A percentile compares a stretch with the other conserved stretches of the same genome.
Conservation (phyloP, 148 eudicot species). For the Rhododendron ferrugineum region DNA sequence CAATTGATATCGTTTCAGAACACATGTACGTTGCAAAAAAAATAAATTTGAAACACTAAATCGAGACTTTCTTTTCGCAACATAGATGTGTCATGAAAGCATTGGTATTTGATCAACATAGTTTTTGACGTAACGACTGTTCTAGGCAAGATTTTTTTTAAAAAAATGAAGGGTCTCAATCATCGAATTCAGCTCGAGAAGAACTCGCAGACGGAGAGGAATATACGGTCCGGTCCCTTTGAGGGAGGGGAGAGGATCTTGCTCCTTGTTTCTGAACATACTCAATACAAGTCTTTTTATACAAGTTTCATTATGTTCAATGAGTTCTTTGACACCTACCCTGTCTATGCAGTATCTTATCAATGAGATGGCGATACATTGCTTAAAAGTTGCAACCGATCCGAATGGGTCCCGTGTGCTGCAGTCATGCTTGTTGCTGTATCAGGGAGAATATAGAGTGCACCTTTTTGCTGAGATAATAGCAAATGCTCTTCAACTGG, state of each 20-base stretch:
- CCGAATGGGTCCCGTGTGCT: slow-evolving; percentile 54
- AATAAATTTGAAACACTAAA: too few species aligned
- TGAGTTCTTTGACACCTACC: not conserved
- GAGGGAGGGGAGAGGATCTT: too few species aligned
- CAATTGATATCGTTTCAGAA: not conserved
- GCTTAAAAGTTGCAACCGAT: slow-evolving; percentile 34
- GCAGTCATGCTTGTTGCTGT: slow-evolving; percentile 37
- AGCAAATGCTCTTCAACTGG: slow-evolving; percentile 28
- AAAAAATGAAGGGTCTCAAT: too few species aligned
- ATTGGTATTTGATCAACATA: too few species aligned
- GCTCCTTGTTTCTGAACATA: not conserved
- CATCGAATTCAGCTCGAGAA: too few species aligned
- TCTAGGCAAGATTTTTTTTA: too few species aligned
- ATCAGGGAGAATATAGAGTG: slow-evolving; percentile 29
- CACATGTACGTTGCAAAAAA: too few species aligned
- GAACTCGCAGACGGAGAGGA: too few species aligned
- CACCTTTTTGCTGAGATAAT: slow-evolving; percentile 26
- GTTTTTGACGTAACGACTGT: too few species aligned
- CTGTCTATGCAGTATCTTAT: slow-evolving; percentile 33
- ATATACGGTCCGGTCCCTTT: too few species aligned
- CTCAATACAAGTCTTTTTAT: not conserved
- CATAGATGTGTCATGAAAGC: too few species aligned
- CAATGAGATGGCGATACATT: slow-evolving; percentile 15
- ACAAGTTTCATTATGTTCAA: not conserved
- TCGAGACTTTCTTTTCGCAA: too few species aligned